Evolutionary conservation across 129 eudicot species (phyloP), one percentile per base, ranked within the genome.

Genomic region (Glebionis coronaria): DNA sequence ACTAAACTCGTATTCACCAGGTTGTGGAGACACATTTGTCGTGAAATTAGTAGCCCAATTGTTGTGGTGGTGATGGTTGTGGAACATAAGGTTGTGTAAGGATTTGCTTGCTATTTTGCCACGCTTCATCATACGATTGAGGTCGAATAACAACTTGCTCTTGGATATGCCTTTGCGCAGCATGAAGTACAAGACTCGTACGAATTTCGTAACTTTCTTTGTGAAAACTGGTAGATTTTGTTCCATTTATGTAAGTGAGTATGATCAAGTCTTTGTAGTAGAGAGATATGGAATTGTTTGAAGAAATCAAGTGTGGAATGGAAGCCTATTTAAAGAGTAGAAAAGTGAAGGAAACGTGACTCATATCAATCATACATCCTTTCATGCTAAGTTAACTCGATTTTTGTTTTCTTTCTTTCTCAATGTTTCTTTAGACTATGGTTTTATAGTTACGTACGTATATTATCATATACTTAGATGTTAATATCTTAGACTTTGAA

Each of bases 1-100:
- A 73, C 92, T 88, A 79, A 88, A 88, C 80, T 88, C 87, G 70
- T 78, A 81, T 8, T 83, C 89, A 12, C 76, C 73, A 1, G 65
- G 73, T 12, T 79, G 83, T 16, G 82, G 65, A 10, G 76, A 5
- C 12, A 18, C 14, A 47, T 61, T 60, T 42, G 49, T 9, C 60
- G 71, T 15, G 73, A 75, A 68, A 35, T 35, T 35, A 12, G 76
- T 28, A 3, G 67, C 53, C 82, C 78, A 60, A 38, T 56, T 5
- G 49, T 35, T 35, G 40, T 35, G 5, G 6, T 35, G 9, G 40
- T 80, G 82, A 79, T 64, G 70, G 87, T 83, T 81, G 76, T 83
- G 84, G 78, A 83, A 81, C 72, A 87, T 63, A 60, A 87, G 87
- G 53, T 81, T 83, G 29, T 87, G 90, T 7, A 83, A 66, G 2